Percentiles rank a stretch among this genome's conserved stretches.
Evolutionary conservation across 148 eudicot genomes (phyloP).

Genomic region (Rhododendron ovatum): DNA sequence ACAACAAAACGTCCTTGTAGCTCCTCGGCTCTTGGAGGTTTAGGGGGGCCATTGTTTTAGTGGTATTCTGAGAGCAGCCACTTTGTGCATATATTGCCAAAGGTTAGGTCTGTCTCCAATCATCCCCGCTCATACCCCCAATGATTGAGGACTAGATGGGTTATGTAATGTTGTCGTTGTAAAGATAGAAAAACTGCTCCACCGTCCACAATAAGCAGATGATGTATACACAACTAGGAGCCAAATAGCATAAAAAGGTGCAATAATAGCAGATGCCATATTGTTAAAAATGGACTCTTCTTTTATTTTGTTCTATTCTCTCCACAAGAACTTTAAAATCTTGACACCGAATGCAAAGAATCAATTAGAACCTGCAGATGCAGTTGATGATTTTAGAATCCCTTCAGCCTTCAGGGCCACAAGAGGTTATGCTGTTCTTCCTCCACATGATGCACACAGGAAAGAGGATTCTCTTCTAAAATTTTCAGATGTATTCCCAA

Average conservation of each 20-base stretch:
- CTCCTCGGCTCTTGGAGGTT: too few relatives aligned
- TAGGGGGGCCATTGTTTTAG: too few relatives aligned
- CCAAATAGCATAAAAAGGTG: neutral
- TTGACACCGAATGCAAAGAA: neutral
- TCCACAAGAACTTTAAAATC: neutral
- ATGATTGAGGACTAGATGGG: too few relatives aligned
- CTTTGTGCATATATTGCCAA: too few relatives aligned
- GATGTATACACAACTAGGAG: neutral
- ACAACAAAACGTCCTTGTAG: too few relatives aligned
- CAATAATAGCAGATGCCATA: neutral
- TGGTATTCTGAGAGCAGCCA: too few relatives aligned
- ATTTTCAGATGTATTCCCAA: neutral
- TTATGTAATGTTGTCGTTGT: too few relatives aligned
- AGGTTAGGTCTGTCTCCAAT: too few relatives aligned
- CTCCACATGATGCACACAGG: neutral
- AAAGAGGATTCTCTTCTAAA: neutral
- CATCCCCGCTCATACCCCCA: too few relatives aligned
- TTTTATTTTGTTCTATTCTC: neutral
- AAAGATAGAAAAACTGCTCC: neutral
- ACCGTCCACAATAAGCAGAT: neutral
- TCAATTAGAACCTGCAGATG: neutral
- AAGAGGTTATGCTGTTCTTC: neutral
- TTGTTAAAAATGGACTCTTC: neutral
- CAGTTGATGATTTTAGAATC: neutral
- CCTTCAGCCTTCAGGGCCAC: neutral